Evolutionary conservation across 2,329 filamentous ascomycete species (phyloP).

Genomic region (Aspergillus novoparasiticus): DNA sequence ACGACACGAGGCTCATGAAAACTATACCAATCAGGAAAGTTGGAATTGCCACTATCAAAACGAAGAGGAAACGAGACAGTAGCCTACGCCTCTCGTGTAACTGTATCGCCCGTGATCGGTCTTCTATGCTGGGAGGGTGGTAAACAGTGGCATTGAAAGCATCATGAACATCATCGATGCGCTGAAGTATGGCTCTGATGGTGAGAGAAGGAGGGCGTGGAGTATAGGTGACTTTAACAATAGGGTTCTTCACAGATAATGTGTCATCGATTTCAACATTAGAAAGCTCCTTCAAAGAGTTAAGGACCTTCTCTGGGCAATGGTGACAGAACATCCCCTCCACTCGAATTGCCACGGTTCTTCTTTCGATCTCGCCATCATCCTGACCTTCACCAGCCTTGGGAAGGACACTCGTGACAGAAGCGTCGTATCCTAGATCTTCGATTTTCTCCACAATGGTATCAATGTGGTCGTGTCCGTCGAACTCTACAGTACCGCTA

Average conservation of each 20-base stretch:
- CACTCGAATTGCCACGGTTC: slow-evolving; percentile 66
- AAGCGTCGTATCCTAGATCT: slow-evolving; percentile 66
- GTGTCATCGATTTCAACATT: slow-evolving; percentile 42
- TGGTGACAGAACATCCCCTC: slow-evolving; percentile 75
- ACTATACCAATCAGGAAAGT: slow-evolving; percentile 86
- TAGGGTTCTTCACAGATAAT: slow-evolving; percentile 63
- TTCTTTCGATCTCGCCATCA: slow-evolving; percentile 29
- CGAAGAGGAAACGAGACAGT: slow-evolving; percentile 69
- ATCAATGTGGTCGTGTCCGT: slow-evolving; percentile 48
- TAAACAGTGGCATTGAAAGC: slow-evolving; percentile 70
- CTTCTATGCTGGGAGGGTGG: slow-evolving; percentile 80
- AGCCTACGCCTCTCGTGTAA: slow-evolving; percentile 69
- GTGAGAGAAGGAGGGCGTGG: slow-evolving; percentile 71
- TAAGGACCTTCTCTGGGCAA: slow-evolving; percentile 58
- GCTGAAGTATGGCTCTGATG: slow-evolving; percentile 70
- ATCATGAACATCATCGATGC: slow-evolving; percentile 67
- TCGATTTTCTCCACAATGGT: slow-evolving; percentile 54
- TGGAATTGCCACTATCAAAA: slow-evolving; percentile 71
- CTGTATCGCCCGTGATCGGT: slow-evolving; percentile 74
- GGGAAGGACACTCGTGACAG: slow-evolving; percentile 52
- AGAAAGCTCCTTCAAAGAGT: slow-evolving; percentile 50
- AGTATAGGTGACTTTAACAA: slow-evolving; percentile 70
- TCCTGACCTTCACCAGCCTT: slow-evolving; percentile 32
- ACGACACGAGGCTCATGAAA: slow-evolving; percentile 80
- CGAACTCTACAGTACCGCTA: slow-evolving; percentile 53